Base-by-base conservation (phyloP, 345 rosid genomes). In the Acer negundo region DNA sequence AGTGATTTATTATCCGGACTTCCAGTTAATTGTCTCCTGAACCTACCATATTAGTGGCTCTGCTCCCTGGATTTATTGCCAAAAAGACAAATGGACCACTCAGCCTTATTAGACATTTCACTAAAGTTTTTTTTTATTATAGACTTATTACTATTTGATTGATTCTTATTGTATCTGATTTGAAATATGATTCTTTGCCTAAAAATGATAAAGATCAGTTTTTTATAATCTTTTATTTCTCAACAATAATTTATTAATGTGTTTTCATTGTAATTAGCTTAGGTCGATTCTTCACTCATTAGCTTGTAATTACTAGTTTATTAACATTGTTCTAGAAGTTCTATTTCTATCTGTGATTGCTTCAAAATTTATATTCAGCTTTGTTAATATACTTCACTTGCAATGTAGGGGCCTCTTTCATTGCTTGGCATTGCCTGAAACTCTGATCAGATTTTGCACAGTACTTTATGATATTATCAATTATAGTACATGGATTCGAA, bases 51-150 rank as follows among this genome's bases (percentile, higher is more conserved):
- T 23, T 62, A 59, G 77, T 77, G 72, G 72, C 31, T 70, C 81
- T 77, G 76, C 59, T 72, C 72, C 88, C 86, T 17, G 84, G 83
- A 74, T 77, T 86, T 81, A 67, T 80, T 83, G 79, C 75, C 80
- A 47, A 77, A 70, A 80, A 44, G 83, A 85, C 89, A 84, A 76
- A 78, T 75, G 79, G 81, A 75, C 59, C 68, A 63, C 75, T 38
- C 63, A 66, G 62, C 38, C 81, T 49, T 49, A 16, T 20, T 66
- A 42, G 35, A 17, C 55, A 73, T 47, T 26, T 63, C 58, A 62
- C 28, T n/a, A 26, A 7, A 47, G 23, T 35, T 4, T 31, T 28
- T 28, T 28, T 28, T 28, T 28, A 9, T 22, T 74, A 26, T 62
- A 8, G 19, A 19, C n/a, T 10, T 51, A 24, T 62, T 35, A 63